Evolutionary conservation across 768 basidiomycete genomes (phyloP), one percentile per base, ranked within the genome.

Genomic region (Agaricus bisporus): DNA sequence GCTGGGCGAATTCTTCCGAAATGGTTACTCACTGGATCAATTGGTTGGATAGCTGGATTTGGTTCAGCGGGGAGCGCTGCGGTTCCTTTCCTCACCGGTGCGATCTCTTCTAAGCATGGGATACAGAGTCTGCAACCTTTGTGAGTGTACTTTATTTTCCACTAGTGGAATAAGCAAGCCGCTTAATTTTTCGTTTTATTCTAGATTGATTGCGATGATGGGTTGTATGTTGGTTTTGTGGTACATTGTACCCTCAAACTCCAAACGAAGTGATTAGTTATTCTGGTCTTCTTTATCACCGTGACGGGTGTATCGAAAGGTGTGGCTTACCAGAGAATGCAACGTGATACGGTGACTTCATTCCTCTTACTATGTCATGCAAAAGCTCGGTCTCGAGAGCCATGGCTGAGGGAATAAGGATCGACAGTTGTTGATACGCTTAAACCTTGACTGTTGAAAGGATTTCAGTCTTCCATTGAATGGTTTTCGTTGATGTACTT

Each of bases 41-140:
- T 86, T 35, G 84, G 83, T 8, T 85, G 82, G 83, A 82, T 85
- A 25, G 81, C 82, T 6, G 81, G 79, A 4, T 76, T 82, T 36
- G 87, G 88, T 0, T 82, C 85, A 61, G 81, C 85, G 2, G 88
- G 88, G 14, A 81, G 82, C 41, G 88, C 88, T 0, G 57, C 86
- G 5, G 61, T 90, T 4, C 88, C 89, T 0, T 88, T 91, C 59
- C 74, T 88, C 56, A 85, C 85, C 0, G 87, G 88, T 22, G 76
- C 81, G 2, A 75, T 91, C 18, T 79, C 88, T 5, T 73, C 74
- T 22, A 80, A 73, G 55, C 77, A 81, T 38, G 87, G 79, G 0
- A 85, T 87, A 41, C 68, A 72, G 53, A 77, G 74, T 56, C 62
- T 86, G 52, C 82, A 85, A 58, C 84, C 85, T 9, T 65, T 85